phyloP scores from a whole-genome alignment of 352 stramenopile genomes.

The Pythium aphanidermatum region DNA sequence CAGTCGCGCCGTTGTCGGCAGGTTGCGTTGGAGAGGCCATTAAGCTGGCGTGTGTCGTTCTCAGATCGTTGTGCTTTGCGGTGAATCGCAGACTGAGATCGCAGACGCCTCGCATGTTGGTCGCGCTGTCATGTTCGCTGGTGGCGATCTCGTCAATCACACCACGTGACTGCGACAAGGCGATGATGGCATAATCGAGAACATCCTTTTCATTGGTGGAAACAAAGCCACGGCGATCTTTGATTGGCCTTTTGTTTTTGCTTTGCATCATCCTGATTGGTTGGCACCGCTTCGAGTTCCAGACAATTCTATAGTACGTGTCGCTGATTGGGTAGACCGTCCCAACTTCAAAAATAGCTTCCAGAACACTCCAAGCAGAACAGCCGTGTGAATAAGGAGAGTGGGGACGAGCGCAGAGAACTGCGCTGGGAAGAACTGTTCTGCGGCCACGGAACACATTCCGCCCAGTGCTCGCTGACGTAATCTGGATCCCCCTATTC shows the following conservation, averaged over 20 bases:
- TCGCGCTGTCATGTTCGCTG: too few relatives aligned
- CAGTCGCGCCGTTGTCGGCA: constrained; percentile 15
- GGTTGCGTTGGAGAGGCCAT: constrained; percentile 12
- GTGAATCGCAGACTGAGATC: constrained; percentile 24
- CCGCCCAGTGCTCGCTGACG: too few relatives aligned
- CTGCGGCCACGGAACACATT: too few relatives aligned
- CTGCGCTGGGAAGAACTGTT: too few relatives aligned
- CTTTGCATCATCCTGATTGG: not conserved
- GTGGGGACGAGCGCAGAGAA: too few relatives aligned
- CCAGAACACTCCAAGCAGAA: constrained; percentile 10
- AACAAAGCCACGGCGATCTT: too few relatives aligned
- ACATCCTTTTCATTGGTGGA: too few relatives aligned
- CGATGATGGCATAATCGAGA: constrained; percentile 1
- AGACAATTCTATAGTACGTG: constrained; percentile 17
- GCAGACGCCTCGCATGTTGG: not conserved
- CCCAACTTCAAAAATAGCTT: constrained; percentile 18
- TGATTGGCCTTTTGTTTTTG: not conserved
- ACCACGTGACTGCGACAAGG: not conserved
- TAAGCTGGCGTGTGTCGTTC: constrained; percentile 5
- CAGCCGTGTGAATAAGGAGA: constrained; percentile 2
- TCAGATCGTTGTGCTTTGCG: constrained; percentile 9
- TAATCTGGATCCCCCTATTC: too few relatives aligned
- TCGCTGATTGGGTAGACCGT: constrained; percentile 20
- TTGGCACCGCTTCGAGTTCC: constrained; percentile 1
- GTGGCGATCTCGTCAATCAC: constrained; percentile 17